Conservation (phyloP, 2,329 filamentous ascomycete genomes). For the Botrytis byssoidea region DNA sequence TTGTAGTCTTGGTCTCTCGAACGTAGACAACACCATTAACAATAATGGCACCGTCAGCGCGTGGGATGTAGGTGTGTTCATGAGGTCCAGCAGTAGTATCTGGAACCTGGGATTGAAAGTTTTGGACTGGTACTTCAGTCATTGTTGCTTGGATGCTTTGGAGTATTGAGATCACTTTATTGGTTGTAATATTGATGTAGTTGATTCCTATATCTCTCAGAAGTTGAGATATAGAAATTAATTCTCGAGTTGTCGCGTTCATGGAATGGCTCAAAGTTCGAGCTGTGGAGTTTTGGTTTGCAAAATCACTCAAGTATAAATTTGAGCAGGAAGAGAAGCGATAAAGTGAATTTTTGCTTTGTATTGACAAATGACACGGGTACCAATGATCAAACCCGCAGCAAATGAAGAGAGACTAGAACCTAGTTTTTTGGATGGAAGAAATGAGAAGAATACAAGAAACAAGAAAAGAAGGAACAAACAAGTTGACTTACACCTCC, state of each 20-base stretch:
- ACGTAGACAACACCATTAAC: constrained; percentile 29
- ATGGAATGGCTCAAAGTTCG: background rate
- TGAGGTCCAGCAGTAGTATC: constrained; percentile 57
- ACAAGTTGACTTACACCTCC: constrained; percentile 23
- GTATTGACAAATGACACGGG: background rate
- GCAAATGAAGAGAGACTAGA: background rate
- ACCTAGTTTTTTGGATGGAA: background rate
- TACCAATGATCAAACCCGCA: background rate
- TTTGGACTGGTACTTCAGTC: constrained; percentile 44
- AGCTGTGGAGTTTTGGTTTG: too few relatives aligned
- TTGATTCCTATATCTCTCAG: background rate
- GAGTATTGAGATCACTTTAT: background rate
- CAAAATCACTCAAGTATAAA: background rate
- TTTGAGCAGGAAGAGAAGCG: background rate
- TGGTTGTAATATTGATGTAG: background rate
- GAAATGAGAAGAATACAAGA: background rate
- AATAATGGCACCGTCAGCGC: constrained; percentile 33
- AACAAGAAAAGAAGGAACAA: background rate
- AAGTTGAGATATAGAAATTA: background rate
- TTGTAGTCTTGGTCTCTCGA: constrained; percentile 11
- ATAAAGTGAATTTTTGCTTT: background rate
- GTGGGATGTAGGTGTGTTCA: constrained; percentile 55
- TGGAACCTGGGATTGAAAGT: constrained; percentile 59
- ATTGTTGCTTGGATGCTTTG: constrained; percentile 38
- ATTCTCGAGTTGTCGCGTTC: background rate